Conservation (phyloP, 768 basidiomycete species). For the Lactarius hengduanensis region DNA sequence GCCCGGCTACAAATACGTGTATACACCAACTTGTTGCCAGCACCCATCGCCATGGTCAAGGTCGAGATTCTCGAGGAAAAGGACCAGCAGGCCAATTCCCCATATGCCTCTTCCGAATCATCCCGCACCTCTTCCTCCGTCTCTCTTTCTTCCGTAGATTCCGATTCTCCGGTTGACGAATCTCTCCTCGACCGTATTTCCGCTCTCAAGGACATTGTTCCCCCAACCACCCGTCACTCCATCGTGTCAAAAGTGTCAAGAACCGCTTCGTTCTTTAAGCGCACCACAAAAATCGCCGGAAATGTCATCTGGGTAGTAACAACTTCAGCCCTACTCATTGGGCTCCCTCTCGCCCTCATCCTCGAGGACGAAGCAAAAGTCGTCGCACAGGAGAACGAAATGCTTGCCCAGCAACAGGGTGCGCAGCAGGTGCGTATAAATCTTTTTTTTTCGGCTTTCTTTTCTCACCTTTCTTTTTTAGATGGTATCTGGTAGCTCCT, state of each 20-base stretch:
- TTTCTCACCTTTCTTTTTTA: conserved; percentile 11
- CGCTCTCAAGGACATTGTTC: conserved; percentile 94
- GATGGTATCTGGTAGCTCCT: conserved; percentile 28
- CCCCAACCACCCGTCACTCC: conserved; percentile 81
- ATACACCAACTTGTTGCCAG: neutral
- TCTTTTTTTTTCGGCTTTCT: too few relatives aligned
- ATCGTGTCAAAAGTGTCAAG: conserved; percentile 61
- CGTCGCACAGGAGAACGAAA: conserved; percentile 91
- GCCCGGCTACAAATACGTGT: neutral
- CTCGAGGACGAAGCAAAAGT: conserved; percentile 97
- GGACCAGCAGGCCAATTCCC: conserved; percentile 60
- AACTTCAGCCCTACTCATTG: conserved; percentile 90
- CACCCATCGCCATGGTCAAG: conserved; percentile 71
- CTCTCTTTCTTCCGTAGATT: conserved; percentile 79
- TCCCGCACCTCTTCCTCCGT: conserved; percentile 68
- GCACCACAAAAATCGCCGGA: conserved; percentile 69
- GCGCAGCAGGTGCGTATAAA: conserved; percentile 69
- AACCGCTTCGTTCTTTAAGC: conserved; percentile 63
- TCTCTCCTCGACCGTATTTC: conserved; percentile 82
- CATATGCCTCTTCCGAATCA: conserved; percentile 72
- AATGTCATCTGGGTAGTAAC: conserved; percentile 94
- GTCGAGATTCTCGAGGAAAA: conserved; percentile 87
- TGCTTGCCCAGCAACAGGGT: conserved; percentile 90
- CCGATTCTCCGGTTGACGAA: conserved; percentile 72
- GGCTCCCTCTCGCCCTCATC: conserved; percentile 86